Evolutionary conservation across 495 filamentous ascomycete genomes (phyloP).

Genomic region (Umbilicaria muhlenbergii): DNA sequence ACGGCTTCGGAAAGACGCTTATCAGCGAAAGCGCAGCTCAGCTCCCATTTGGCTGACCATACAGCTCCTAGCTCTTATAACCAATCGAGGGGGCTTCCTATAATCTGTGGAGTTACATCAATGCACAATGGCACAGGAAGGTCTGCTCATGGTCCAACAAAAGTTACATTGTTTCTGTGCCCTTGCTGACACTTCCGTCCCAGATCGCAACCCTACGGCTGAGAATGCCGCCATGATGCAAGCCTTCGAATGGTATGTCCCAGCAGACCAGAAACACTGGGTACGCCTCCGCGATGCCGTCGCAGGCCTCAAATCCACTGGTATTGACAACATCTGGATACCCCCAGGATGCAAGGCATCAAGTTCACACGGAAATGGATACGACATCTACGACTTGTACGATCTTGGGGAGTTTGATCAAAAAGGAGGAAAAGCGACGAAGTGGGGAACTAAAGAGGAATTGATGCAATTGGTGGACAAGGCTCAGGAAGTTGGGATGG

Average conservation of each 20-base stretch:
- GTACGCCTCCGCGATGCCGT: slow-evolving; percentile 37
- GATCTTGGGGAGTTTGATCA: slow-evolving; percentile 68
- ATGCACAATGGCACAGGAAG: too few species aligned
- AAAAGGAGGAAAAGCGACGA: slow-evolving; percentile 46
- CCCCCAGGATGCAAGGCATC: slow-evolving; percentile 61
- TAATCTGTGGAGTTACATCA: too few species aligned
- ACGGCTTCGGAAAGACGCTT: too few species aligned
- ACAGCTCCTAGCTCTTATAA: too few species aligned
- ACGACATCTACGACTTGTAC: slow-evolving; percentile 64
- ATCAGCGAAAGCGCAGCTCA: too few species aligned
- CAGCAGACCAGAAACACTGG: slow-evolving; percentile 49
- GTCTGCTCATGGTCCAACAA: too few species aligned
- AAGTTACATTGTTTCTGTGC: too few species aligned
- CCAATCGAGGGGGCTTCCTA: too few species aligned
- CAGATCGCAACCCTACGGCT: slow-evolving; percentile 13
- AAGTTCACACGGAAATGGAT: slow-evolving; percentile 49
- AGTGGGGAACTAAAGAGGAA: slow-evolving; percentile 57
- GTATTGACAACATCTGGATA: slow-evolving; percentile 54
- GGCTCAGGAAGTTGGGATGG: slow-evolving; percentile 37
- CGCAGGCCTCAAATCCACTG: slow-evolving; percentile 39
- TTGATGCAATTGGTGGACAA: slow-evolving; percentile 33
- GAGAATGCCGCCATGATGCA: slow-evolving; percentile 52
- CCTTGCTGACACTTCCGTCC: too few species aligned
- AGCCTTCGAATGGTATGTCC: slow-evolving; percentile 63
- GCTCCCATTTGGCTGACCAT: too few species aligned